Percentiles rank a stretch among this genome's conserved stretches.
These are phyloP conservation scores for Neltuma alba DNA, from an alignment of 306 rosid genomes.

Conservation along the genomic window DNA sequence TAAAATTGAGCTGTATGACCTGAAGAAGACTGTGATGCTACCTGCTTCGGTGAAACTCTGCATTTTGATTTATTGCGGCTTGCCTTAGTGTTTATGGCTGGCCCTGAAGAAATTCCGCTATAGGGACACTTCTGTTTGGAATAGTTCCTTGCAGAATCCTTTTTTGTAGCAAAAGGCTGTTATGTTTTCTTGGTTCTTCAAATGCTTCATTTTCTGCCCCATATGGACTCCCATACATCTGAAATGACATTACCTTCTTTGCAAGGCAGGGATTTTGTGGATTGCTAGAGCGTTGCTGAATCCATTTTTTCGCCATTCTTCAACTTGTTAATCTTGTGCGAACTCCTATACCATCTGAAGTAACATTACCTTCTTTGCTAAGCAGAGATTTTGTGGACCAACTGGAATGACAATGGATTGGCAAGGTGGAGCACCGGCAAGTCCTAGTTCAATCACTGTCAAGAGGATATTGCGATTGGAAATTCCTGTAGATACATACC, in stretches of 20 bases:
- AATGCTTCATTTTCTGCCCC: slow-evolving; percentile 13
- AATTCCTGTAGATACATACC: slow-evolving; percentile 92
- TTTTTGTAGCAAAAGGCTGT: background rate
- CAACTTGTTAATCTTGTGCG: slow-evolving; percentile 1
- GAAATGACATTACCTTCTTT: slow-evolving; percentile 20
- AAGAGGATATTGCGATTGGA: slow-evolving; percentile 95
- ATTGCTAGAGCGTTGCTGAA: background rate
- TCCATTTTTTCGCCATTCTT: slow-evolving; percentile 4
- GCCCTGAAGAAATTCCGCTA: background rate
- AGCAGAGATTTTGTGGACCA: slow-evolving; percentile 79
- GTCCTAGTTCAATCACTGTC: slow-evolving; percentile 90
- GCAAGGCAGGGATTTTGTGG: too few species aligned
- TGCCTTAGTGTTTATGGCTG: background rate
- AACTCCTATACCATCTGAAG: background rate
- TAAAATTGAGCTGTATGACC: background rate
- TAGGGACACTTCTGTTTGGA: slow-evolving; percentile 23
- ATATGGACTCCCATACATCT: background rate
- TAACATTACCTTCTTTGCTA: slow-evolving; percentile 34
- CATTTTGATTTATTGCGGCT: background rate
- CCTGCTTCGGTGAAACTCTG: slow-evolving; percentile 5
- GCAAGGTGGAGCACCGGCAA: slow-evolving; percentile 91
- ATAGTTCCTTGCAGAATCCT: slow-evolving; percentile 8
- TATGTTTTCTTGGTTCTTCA: background rate
- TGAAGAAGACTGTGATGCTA: background rate
- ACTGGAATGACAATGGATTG: slow-evolving; percentile 97